These are phyloP conservation scores for Blastocystis sp. DNA, from an alignment of 352 stramenopile species.

Conservation along the genomic window DNA sequence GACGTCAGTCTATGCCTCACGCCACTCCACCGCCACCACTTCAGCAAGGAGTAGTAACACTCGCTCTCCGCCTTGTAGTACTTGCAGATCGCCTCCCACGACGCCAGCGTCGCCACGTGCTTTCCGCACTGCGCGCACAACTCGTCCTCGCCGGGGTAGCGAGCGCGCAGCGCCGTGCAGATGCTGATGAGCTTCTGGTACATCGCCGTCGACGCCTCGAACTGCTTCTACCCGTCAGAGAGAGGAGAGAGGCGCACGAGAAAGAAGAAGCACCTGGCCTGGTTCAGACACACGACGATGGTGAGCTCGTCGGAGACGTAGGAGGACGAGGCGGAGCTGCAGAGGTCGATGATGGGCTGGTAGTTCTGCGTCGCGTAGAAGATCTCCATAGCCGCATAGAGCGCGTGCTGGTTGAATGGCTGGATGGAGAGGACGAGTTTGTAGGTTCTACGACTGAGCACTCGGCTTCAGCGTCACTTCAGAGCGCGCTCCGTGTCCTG, in stretches of 20 bases:
- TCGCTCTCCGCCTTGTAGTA: conserved; percentile 1
- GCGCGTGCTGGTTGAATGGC: not conserved
- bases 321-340: not conserved
- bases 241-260: not conserved
- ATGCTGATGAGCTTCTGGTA: conserved; percentile 33
- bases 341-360: not conserved
- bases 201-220: not conserved
- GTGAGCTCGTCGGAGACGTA: not conserved
- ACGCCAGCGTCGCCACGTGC: not conserved
- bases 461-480: not conserved
- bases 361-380: not conserved
- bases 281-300: not conserved
- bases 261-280: not conserved
- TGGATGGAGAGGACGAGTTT: not conserved
- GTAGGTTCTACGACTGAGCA: not conserved
- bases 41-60: not conserved
- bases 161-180: not conserved
- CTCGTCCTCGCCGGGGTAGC: not conserved
- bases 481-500: not conserved
- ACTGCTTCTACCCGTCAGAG: not conserved
- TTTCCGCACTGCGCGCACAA: too few species aligned
- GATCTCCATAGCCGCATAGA: not conserved
- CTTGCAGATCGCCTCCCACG: not conserved
- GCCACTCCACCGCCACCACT: not conserved
- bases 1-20: not conserved